Evolutionary conservation across 2,329 filamentous ascomycete genomes (phyloP).

Genomic region (Cadophora sp.): DNA sequence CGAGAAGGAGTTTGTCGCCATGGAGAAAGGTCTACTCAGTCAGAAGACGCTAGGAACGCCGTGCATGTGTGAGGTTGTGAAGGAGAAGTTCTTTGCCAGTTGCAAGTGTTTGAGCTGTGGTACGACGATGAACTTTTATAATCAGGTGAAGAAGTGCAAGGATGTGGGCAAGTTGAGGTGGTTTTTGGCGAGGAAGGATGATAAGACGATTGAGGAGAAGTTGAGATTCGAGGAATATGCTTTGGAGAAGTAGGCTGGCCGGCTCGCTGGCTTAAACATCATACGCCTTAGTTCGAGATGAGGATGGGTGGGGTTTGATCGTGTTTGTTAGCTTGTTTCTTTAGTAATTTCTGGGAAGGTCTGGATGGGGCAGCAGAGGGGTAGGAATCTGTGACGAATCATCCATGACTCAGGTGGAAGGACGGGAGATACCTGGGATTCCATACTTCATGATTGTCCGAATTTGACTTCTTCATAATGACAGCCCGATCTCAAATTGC

Average conservation of each 20-base stretch:
- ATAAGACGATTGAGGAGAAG: conserved; percentile 6
- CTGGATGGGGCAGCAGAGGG: background rate
- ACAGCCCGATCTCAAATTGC: background rate
- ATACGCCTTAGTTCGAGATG: background rate
- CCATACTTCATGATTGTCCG: background rate
- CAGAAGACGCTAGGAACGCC: conserved; percentile 1
- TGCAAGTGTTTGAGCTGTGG: conserved; percentile 13
- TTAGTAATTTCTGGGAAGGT: background rate
- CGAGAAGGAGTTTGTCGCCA: conserved; percentile 13
- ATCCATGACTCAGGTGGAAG: background rate
- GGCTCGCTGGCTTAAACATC: too few species aligned
- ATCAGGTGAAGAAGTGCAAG: conserved; percentile 17
- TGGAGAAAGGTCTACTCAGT: conserved; percentile 9
- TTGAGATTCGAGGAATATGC: background rate
- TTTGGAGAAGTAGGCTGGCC: conserved; percentile 4
- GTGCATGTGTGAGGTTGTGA: conserved; percentile 9
- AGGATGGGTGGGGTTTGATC: too few species aligned
- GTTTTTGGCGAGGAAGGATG: conserved; percentile 15
- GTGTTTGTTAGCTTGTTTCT: too few species aligned
- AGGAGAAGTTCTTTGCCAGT: conserved; percentile 20
- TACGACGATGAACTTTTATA: conserved; percentile 8
- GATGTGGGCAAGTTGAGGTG: conserved; percentile 16
- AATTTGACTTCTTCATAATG: background rate
- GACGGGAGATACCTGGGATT: conserved; percentile 1
- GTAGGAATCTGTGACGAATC: background rate